Conservation (phyloP, 2,329 filamentous ascomycete species). For the Colletotrichum sp. region DNA sequence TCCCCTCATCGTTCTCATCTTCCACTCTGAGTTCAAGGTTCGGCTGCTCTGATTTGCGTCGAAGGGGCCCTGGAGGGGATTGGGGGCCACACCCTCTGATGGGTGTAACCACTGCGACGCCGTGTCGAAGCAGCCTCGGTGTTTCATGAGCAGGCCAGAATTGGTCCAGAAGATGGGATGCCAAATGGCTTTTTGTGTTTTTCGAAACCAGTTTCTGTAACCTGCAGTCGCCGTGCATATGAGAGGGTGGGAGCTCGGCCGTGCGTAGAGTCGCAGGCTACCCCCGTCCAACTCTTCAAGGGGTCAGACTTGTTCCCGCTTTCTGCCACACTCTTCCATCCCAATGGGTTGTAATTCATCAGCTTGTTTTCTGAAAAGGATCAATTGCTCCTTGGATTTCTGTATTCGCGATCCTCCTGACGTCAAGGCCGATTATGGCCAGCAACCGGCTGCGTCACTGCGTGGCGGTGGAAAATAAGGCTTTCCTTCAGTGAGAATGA, state of each 20-base stretch:
- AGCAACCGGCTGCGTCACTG: conserved; percentile 3
- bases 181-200: conserved; percentile 3
- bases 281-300: background rate
- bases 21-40: background rate
- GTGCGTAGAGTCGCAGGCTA: conserved; percentile 1
- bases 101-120: background rate
- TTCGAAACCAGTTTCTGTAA: conserved; percentile 16
- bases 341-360: background rate
- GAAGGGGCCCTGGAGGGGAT: background rate
- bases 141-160: background rate
- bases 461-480: background rate
- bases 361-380: background rate
- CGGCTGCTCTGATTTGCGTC: background rate
- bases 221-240: conserved; percentile 1
- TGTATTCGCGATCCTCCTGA: background rate
- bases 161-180: conserved; percentile 12
- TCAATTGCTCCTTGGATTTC: background rate
- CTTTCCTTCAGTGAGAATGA: background rate
- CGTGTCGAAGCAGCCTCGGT: background rate
- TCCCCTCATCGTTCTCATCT: background rate
- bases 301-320: background rate
- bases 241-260: background rate
- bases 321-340: background rate
- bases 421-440: conserved; percentile 3
- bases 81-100: background rate